Base-by-base conservation (phyloP, 495 filamentous ascomycete species). In the Xylaria sp. region DNA sequence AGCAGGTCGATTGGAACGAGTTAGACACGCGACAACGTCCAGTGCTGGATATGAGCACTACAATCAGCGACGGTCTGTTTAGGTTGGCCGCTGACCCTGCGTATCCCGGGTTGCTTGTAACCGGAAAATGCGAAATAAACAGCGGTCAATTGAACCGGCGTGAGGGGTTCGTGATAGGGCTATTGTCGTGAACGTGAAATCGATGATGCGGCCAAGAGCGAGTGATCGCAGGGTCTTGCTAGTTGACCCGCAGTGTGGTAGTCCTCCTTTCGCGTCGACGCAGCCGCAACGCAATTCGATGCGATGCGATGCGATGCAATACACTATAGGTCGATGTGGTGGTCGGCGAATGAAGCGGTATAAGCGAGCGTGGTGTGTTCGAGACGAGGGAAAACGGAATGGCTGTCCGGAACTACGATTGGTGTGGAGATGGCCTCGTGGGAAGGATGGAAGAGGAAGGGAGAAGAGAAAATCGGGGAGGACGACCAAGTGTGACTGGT, bases 311-410 rank as follows among this genome's bases (percentile, higher is more conserved):
- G 67, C 53, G 19, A 37, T 53, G 35, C 41, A 40, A 44, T 67
- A 48, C 31, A 12, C 21, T 52, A 9, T 19, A 24, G 44, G 26
- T 40, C 35, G 64, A 37, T 37, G 46, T 17, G 62, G n/a, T 52
- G 29, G 44, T 9, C 26, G 57, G 57, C 29, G 68, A 53, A 37
- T 26, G 29, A 67, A 40, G 64, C 33, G 46, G 46, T 41, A 50
- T 67, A 62, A 69, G 48, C 58, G 68, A 70, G 68, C 33, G 68
- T 70, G 68, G 35, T 37, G 43, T 53, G 65, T 58, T 29, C n/a
- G 33, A 46, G 26, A 61, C 37, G 41, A 61, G 41, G 26, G 67
- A 61, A 61, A 61, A 44, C 24, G 50, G 37, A 68, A 41, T 37
- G 40, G 52, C 41, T 44, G 15, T 11, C 62, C 33, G 50, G 48